Evolutionary conservation across 164 flowering plant genomes (phyloP).

Genomic region (Chimonanthus salicifolius): DNA sequence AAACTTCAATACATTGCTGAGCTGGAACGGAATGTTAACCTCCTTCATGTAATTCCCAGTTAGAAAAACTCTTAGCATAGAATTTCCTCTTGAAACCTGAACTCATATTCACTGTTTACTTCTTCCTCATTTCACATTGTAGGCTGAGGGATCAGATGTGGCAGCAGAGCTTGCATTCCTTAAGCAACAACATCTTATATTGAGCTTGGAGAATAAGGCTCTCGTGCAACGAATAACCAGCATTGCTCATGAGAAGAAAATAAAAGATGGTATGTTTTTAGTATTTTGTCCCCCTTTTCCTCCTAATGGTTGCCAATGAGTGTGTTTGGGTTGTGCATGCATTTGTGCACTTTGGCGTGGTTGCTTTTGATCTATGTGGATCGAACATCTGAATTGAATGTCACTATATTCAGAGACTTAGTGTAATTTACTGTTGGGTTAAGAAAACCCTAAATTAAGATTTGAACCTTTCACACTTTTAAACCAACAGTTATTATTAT

Average conservation of each 20-base stretch:
- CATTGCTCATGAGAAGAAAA: conserved; percentile 11
- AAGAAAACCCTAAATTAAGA: too few species aligned
- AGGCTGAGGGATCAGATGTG: conserved; percentile 13
- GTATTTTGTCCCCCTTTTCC: not conserved
- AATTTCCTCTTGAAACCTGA: not conserved
- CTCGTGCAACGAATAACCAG: conserved; percentile 10
- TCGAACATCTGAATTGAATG: too few species aligned
- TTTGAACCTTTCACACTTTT: too few species aligned
- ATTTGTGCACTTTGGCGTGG: too few species aligned
- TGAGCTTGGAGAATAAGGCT: conserved; percentile 17
- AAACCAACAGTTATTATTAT: too few species aligned
- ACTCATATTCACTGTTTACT: not conserved
- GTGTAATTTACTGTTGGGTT: too few species aligned
- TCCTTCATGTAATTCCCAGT: conserved; percentile 4
- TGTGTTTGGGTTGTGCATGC: too few species aligned
- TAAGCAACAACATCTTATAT: conserved; percentile 11
- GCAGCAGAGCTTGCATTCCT: conserved; percentile 13
- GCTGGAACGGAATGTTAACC: conserved; percentile 64
- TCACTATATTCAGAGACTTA: too few species aligned
- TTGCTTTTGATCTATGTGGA: too few species aligned
- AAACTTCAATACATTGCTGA: conserved; percentile 97
- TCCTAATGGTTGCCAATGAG: too few species aligned
- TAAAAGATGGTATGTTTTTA: conserved; percentile 9
- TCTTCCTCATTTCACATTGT: not conserved
- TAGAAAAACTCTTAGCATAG: not conserved